These are phyloP conservation scores for Sordaria brevicollis DNA, from an alignment of 495 filamentous ascomycete species.

Conservation along the genomic window DNA sequence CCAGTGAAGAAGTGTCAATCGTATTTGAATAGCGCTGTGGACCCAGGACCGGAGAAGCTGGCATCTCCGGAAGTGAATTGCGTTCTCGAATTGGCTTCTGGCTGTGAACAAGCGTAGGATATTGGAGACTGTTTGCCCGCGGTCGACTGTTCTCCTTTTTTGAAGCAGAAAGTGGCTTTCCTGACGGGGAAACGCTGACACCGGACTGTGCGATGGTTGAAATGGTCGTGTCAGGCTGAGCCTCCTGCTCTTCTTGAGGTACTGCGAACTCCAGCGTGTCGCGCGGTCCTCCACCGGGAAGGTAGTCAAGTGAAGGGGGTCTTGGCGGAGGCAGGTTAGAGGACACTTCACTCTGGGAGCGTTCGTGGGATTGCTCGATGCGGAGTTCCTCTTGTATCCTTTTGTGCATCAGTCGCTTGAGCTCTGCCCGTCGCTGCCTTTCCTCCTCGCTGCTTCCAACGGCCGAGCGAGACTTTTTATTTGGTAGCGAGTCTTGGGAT, in stretches of 20 bases:
- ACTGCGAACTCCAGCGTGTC: constrained; percentile 33
- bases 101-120: not conserved
- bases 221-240: not conserved
- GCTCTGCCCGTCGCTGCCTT: constrained; percentile 38
- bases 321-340: not conserved
- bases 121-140: constrained; percentile 17
- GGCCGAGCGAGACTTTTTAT: constrained; percentile 27
- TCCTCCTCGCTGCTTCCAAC: constrained; percentile 38
- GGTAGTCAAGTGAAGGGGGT: constrained; percentile 6
- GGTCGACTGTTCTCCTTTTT: constrained; percentile 7
- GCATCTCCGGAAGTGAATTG: constrained; percentile 17
- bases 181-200: not conserved
- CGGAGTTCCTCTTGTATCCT: constrained; percentile 43
- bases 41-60: constrained; percentile 19
- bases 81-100: constrained; percentile 3
- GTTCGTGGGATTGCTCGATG: constrained; percentile 22
- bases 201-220: not conserved
- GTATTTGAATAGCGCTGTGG: constrained; percentile 20
- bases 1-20: constrained; percentile 22
- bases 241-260: constrained; percentile 1
- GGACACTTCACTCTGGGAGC: constrained; percentile 1
- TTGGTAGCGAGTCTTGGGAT: constrained; percentile 31
- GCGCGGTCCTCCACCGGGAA: constrained; percentile 26
- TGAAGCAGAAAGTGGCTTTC: not conserved
- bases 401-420: constrained; percentile 39